These are phyloP conservation scores for Neovahlkampfia damariscottae DNA, from an alignment of 78 protist species.

Conservation along the genomic window DNA sequence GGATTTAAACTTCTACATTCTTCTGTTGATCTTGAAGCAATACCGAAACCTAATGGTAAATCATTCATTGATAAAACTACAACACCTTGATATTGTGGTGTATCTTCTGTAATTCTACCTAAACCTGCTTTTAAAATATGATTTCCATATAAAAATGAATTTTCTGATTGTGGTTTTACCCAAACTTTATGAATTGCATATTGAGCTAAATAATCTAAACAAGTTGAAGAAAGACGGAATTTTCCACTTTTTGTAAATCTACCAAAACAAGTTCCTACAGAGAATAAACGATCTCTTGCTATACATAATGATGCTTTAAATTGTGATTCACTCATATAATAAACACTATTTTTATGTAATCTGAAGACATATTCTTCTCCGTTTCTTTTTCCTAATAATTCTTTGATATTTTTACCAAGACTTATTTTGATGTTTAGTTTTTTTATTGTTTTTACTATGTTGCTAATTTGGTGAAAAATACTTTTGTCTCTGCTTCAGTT, in stretches of 20 bases:
- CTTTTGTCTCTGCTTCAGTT: conserved; percentile 92
- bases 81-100: conserved; percentile 90
- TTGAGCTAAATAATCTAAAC: conserved; percentile 87
- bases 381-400: conserved; percentile 85
- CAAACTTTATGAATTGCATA: conserved; percentile 90
- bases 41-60: conserved; percentile 92
- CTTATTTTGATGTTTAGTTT: conserved; percentile 39
- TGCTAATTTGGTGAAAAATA: conserved; percentile 89
- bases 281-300: conserved; percentile 55
- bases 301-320: conserved; percentile 36
- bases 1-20: conserved; percentile 76
- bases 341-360: conserved; percentile 88
- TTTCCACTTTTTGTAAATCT: conserved; percentile 86
- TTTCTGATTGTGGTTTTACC: conserved; percentile 91
- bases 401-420: conserved; percentile 87
- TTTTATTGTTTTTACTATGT: conserved; percentile 39
- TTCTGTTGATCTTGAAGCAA: conserved; percentile 63
- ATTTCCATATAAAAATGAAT: conserved; percentile 94
- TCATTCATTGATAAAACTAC: conserved; percentile 88
- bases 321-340: conserved; percentile 56
- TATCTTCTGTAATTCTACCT: conserved; percentile 94
- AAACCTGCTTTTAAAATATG: conserved; percentile 93
- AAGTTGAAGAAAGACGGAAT: conserved; percentile 89
- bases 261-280: conserved; percentile 92
- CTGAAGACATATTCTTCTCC: conserved; percentile 86